Percentiles rank a stretch among this genome's conserved stretches.
phyloP scores from a whole-genome alignment of 1,284 basidiomycete genomes.

The Ustilago vetiveriae region DNA sequence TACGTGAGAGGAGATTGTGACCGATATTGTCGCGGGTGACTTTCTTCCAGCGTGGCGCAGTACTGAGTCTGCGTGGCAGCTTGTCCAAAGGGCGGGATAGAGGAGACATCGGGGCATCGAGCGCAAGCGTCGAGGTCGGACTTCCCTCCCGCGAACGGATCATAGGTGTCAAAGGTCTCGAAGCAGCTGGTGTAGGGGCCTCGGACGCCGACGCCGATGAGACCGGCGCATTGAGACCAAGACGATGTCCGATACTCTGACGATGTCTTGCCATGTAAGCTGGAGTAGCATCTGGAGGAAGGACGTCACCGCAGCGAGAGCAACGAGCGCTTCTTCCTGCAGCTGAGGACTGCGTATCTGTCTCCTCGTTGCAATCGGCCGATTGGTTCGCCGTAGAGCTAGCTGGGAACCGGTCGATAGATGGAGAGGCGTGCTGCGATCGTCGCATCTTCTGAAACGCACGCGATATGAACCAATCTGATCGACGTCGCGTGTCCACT shows the following conservation, averaged over 20 bases:
- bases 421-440: neutral
- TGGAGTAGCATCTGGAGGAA: constrained; percentile 15
- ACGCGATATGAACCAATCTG: constrained; percentile 34
- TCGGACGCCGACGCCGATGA: constrained; percentile 35
- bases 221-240: constrained; percentile 31
- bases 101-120: constrained; percentile 4
- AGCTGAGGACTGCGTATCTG: neutral
- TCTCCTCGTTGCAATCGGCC: neutral
- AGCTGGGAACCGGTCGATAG: no score
- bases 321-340: constrained; percentile 1
- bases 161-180: constrained; percentile 16
- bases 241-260: constrained; percentile 37
- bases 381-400: neutral
- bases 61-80: constrained; percentile 16
- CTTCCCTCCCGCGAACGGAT: constrained; percentile 6
- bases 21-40: constrained; percentile 37
- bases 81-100: constrained; percentile 3
- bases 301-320: constrained; percentile 22
- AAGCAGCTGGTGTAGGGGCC: constrained; percentile 19
- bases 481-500: constrained; percentile 6
- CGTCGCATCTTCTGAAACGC: constrained; percentile 21
- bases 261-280: constrained; percentile 30
- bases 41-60: constrained; percentile 30
- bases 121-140: neutral
- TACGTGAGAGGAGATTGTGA: constrained; percentile 32